Evolutionary conservation across 2,329 filamentous ascomycete genomes (phyloP).

Genomic region (Lasiodiplodia theobromae): DNA sequence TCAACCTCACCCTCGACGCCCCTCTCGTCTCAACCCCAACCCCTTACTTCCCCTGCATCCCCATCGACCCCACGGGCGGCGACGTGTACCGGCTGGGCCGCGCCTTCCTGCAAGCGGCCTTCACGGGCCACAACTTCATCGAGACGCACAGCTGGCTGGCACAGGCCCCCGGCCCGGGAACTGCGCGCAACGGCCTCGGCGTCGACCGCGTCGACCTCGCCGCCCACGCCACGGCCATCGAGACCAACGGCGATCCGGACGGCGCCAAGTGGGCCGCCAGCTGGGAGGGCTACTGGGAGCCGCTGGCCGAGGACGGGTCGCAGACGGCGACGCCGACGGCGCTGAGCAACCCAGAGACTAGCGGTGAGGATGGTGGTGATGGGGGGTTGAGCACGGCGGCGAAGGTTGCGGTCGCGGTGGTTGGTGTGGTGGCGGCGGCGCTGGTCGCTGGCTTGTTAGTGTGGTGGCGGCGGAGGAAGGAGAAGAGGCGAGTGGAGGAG

Average conservation of each 20-base stretch:
- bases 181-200: slow-evolving; percentile 9
- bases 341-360: not conserved
- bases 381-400: not conserved
- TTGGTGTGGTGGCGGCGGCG: not conserved
- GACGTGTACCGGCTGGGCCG: slow-evolving; percentile 49
- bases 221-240: not conserved
- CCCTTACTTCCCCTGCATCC: slow-evolving; percentile 55
- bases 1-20: slow-evolving; percentile 48
- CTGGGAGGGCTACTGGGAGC: slow-evolving; percentile 7
- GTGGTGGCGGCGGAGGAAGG: slow-evolving; percentile 3
- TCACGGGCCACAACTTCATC: slow-evolving; percentile 50
- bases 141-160: slow-evolving; percentile 50
- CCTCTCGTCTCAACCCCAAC: slow-evolving; percentile 45
- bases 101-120: slow-evolving; percentile 58
- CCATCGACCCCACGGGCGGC: slow-evolving; percentile 35
- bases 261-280: not conserved
- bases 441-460: not conserved
- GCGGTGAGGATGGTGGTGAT: too few species aligned
- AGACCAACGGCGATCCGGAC: not conserved
- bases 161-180: slow-evolving; percentile 50
- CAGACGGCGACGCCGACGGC: slow-evolving; percentile 4
- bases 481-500: not conserved
- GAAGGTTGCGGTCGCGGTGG: slow-evolving; percentile 4
- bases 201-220: not conserved
- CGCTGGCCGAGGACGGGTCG: slow-evolving; percentile 8